Evolutionary conservation across 352 stramenopile genomes (phyloP), one percentile per base, ranked within the genome.

Genomic region (Nothophytophthora sp.): DNA sequence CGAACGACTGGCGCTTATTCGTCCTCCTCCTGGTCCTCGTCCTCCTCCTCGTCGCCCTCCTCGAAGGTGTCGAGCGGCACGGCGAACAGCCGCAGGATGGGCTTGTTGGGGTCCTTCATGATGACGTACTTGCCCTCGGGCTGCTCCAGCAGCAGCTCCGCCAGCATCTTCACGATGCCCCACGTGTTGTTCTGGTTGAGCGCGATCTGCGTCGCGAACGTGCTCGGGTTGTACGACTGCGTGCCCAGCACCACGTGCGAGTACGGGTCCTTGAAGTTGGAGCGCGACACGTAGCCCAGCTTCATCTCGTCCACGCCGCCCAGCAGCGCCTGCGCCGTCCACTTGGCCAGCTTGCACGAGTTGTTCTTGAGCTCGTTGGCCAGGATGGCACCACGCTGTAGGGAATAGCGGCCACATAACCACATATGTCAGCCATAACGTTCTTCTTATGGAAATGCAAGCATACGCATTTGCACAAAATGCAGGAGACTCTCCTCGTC

Each of bases 361-460:
- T 99, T 99, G 78, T 99, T 99, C 89, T 99, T 99, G 40, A 99
- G 80, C 75, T 99, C 97, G 48, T 96, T 98, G 4, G 96, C 96
- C 23, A 99, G 70, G 20, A 99, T 96, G 33, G 96, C 93, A 70
- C 96, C 97, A 53, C 92, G 84, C 81, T 99, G 76, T 28, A 67
- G 66, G 29, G 34, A 55, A 43, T 18, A 55, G 45, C 1, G n/a
- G n/a, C n/a, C n/a, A 23, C 12, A 48, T 53, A 48, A 44, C 30
- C 20, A 37, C 9, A 59, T 9, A 50, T 25, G 20, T 37, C 24
- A 60, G 45, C 62, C 2, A n/a, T n/a, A n/a, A n/a, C n/a, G n/a
- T n/a, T n/a, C n/a, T n/a, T n/a, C n/a, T n/a, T n/a, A n/a, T n/a
- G n/a, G n/a, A n/a, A n/a, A n/a, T n/a, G n/a, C n/a, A n/a, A n/a